Evolutionary conservation across 2,329 filamentous ascomycete genomes (phyloP).

Genomic region (Phialophora expanda): DNA sequence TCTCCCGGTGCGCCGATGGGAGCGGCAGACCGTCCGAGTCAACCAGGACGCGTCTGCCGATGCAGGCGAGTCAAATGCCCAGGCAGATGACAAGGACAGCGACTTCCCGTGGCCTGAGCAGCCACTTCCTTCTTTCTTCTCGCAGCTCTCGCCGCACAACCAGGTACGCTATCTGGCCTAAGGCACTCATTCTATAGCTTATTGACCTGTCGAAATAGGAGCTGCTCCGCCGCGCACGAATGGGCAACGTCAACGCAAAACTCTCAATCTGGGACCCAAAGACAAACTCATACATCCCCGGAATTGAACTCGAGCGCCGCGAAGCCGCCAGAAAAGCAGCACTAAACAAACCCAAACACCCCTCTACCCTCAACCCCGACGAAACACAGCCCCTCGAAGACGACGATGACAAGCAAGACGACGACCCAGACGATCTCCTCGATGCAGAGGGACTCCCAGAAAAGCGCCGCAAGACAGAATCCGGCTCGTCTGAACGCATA

Average conservation of each 20-base stretch:
- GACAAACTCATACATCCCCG: constrained; percentile 38
- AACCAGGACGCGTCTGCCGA: constrained; percentile 65
- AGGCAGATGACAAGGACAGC: constrained; percentile 41
- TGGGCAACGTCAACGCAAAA: constrained; percentile 32
- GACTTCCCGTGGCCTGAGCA: constrained; percentile 78
- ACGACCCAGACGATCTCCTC: constrained; percentile 50
- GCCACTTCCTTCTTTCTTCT: constrained; percentile 85
- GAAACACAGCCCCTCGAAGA: constrained; percentile 37
- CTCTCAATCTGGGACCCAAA: constrained; percentile 36
- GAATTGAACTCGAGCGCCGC: constrained; percentile 32
- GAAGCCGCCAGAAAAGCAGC: constrained; percentile 35
- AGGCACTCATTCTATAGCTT: not conserved
- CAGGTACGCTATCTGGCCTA: constrained; percentile 29
- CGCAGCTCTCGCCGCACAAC: constrained; percentile 67
- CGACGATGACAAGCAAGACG: constrained; percentile 46
- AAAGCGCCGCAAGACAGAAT: constrained; percentile 29
- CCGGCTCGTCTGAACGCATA: constrained; percentile 49
- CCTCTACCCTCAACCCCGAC: constrained; percentile 31
- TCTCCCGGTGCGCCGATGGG: constrained; percentile 89
- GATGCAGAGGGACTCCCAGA: constrained; percentile 45
- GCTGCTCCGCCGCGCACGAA: constrained; percentile 35
- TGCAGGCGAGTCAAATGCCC: constrained; percentile 32
- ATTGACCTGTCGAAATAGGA: constrained; percentile 22
- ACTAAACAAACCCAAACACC: constrained; percentile 25
- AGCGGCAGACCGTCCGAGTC: constrained; percentile 71